Percentiles rank a stretch among this genome's conserved stretches.
phyloP scores from a whole-genome alignment of 352 stramenopile genomes.

The Peronospora destructor region DNA sequence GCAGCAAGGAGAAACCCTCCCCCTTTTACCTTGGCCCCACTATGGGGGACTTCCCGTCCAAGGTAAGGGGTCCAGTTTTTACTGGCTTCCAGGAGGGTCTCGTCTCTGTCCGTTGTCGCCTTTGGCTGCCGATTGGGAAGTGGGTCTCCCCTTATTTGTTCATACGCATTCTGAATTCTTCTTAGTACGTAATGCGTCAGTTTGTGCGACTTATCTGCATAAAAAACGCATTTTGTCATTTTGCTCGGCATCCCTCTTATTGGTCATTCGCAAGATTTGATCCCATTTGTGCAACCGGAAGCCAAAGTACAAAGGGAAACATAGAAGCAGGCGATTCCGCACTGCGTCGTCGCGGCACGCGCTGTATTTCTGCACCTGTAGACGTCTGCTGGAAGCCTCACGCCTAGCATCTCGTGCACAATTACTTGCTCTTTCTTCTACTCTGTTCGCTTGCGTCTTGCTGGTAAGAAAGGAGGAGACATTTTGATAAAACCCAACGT shows the following conservation, averaged over 20 bases:
- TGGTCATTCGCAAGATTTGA: not conserved
- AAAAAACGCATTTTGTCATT: not conserved
- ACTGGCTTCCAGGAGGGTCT: too few species aligned
- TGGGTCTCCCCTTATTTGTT: too few species aligned
- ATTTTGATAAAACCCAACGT: not conserved
- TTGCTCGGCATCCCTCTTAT: not conserved
- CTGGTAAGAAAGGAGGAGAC: not conserved
- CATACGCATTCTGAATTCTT: too few species aligned
- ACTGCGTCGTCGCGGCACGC: not conserved
- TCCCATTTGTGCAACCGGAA: not conserved
- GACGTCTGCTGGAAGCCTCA: not conserved
- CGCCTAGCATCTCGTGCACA: not conserved
- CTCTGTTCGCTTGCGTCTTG: not conserved
- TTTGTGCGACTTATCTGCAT: too few species aligned
- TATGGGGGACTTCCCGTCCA: too few species aligned
- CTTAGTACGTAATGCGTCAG: too few species aligned
- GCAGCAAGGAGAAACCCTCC: too few species aligned
- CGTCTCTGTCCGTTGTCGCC: too few species aligned
- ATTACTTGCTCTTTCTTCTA: constrained; percentile 8
- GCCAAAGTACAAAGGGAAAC: not conserved
- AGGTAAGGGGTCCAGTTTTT: too few species aligned
- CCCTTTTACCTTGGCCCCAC: too few species aligned
- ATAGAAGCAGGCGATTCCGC: not conserved
- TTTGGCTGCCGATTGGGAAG: too few species aligned
- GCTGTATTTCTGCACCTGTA: constrained; percentile 7